phyloP scores from a whole-genome alignment of 768 basidiomycete genomes.

The Tricholoma furcatifolium region DNA sequence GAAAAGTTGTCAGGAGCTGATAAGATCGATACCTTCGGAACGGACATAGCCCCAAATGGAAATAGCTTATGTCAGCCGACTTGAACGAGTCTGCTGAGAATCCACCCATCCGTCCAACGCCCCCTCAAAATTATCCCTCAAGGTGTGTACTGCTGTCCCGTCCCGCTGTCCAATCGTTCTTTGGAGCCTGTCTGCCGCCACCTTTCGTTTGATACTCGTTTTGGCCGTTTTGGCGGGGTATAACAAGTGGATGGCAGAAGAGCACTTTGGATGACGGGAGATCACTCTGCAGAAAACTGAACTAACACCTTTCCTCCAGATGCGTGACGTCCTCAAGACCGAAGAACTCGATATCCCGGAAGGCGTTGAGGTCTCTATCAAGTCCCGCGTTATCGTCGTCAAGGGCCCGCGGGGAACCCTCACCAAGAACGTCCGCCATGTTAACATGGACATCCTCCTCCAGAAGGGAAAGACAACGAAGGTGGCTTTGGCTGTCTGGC shows the following conservation, averaged over 20 bases:
- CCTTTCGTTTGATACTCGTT: constrained; percentile 22
- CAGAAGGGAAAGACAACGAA: constrained; percentile 76
- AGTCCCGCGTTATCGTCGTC: constrained; percentile 90
- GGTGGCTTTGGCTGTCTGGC: constrained; percentile 95
- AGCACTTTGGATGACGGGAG: constrained; percentile 33
- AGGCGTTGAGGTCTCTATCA: constrained; percentile 81
- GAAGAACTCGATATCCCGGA: constrained; percentile 91
- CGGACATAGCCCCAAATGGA: constrained; percentile 6
- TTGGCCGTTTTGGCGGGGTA: constrained; percentile 15
- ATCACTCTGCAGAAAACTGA: constrained; percentile 31
- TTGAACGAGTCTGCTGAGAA: constrained; percentile 17
- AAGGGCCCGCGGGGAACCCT: constrained; percentile 91
- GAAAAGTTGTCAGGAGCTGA: too few species aligned
- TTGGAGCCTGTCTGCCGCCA: constrained; percentile 9
- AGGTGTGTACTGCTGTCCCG: constrained; percentile 33
- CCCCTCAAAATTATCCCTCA: constrained; percentile 37
- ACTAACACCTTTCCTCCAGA: constrained; percentile 48
- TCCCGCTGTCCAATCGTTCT: constrained; percentile 15
- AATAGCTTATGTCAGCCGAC: constrained; percentile 35
- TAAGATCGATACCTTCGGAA: too few species aligned
- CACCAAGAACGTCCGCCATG: constrained; percentile 89
- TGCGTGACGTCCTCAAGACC: constrained; percentile 91
- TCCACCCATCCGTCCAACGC: constrained; percentile 27
- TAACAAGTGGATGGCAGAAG: constrained; percentile 18
- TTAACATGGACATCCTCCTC: constrained; percentile 90